phyloP scores from a whole-genome alignment of 2,329 filamentous ascomycete species.

The Tolypocladium endophyticum region DNA sequence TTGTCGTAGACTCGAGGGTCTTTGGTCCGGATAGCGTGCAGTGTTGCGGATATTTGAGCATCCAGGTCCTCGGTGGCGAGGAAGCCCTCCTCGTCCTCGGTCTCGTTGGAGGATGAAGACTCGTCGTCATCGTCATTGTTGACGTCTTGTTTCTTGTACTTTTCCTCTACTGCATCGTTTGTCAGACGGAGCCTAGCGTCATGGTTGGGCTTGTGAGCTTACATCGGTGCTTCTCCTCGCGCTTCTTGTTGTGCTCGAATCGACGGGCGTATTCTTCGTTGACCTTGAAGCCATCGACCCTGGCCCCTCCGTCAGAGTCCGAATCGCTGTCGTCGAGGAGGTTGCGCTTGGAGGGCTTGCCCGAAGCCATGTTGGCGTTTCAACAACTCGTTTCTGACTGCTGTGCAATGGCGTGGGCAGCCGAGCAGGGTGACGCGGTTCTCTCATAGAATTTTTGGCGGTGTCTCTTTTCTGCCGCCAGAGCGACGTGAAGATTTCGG shows the following conservation, averaged over 20 bases:
- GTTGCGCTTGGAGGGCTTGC: slow-evolving; percentile 30
- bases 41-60: slow-evolving; percentile 73
- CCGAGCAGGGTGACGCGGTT: no score
- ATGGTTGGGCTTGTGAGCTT: slow-evolving; percentile 15
- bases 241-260: slow-evolving; percentile 96
- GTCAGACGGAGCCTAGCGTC: neutral
- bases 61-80: slow-evolving; percentile 79
- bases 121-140: slow-evolving; percentile 41
- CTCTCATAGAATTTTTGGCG: slow-evolving; percentile 24
- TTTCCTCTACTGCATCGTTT: slow-evolving; percentile 65
- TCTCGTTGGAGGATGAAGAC: slow-evolving; percentile 64
- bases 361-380: slow-evolving; percentile 6
- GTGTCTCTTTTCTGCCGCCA: slow-evolving; percentile 13
- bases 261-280: slow-evolving; percentile 82
- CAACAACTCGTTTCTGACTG: neutral
- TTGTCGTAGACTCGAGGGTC: slow-evolving; percentile 87
- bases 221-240: slow-evolving; percentile 71
- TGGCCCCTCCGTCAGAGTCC: slow-evolving; percentile 31
- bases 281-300: slow-evolving; percentile 56
- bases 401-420: neutral
- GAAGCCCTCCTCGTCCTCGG: slow-evolving; percentile 84
- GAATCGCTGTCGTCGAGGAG: slow-evolving; percentile 48
- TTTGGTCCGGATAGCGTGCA: slow-evolving; percentile 80
- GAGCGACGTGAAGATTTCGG: slow-evolving; percentile 3
- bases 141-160: slow-evolving; percentile 47